Percentiles rank a stretch among this genome's conserved stretches.
phyloP scores from a whole-genome alignment of 257 asterid genomes.

The Lycium barbarum region DNA sequence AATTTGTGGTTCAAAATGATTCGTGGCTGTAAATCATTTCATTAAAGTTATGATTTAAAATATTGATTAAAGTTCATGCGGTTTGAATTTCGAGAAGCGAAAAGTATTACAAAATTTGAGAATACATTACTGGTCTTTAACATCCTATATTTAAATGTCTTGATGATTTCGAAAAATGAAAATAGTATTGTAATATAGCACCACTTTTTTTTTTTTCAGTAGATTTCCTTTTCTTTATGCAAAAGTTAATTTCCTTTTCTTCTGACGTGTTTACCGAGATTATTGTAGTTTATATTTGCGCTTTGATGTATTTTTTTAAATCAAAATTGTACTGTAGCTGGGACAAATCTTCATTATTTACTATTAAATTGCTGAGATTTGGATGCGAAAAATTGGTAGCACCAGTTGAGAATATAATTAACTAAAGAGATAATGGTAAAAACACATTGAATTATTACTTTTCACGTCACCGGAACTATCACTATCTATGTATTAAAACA shows the following conservation, averaged over 20 bases:
- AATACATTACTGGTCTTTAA: no score
- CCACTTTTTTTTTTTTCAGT: neutral
- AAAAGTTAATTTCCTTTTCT: slow-evolving; percentile 17
- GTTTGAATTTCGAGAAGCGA: no score
- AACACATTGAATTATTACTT: no score
- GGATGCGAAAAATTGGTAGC: neutral
- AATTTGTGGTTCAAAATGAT: no score
- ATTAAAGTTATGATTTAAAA: no score
- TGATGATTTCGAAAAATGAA: neutral
- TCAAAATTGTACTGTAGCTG: slow-evolving; percentile 8
- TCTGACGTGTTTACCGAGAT: neutral
- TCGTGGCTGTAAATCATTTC: no score
- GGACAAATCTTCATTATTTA: neutral
- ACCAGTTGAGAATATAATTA: no score
- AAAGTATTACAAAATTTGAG: no score
- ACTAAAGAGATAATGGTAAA: no score
- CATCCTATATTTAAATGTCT: neutral
- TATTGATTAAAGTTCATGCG: no score
- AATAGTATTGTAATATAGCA: neutral
- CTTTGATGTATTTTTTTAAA: neutral
- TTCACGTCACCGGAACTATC: no score
- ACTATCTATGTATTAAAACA: no score
- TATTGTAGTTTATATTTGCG: neutral
- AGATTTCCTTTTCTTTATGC: neutral
- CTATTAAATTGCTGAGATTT: neutral